Conservation (phyloP, 78 protist species). For the Emiliania huxleyi region DNA sequence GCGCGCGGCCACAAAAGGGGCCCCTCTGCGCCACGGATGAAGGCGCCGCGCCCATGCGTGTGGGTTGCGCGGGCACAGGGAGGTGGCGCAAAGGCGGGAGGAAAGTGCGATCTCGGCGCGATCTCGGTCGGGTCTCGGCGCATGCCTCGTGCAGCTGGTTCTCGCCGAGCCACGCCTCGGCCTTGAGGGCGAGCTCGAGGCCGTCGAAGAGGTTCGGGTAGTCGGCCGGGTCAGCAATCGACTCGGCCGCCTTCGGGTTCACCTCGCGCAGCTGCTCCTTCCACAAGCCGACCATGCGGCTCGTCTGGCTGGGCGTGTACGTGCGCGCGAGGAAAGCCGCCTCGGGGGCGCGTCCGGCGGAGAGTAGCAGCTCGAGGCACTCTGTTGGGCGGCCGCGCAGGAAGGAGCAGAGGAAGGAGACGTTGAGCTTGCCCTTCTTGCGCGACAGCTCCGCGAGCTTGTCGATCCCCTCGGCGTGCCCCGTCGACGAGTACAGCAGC, state of each 20-base stretch:
- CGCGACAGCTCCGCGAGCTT: too few species aligned
- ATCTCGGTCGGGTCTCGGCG: too few species aligned
- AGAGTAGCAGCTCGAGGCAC: constrained; percentile 63
- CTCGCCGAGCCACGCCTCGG: not conserved
- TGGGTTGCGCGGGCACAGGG: too few species aligned
- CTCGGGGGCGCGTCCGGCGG: constrained; percentile 75
- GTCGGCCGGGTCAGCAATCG: constrained; percentile 73
- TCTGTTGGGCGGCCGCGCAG: too few species aligned
- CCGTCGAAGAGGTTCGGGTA: constrained; percentile 80
- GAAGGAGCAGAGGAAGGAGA: too few species aligned
- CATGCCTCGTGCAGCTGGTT: not conserved
- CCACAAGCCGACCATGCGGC: constrained; percentile 19
- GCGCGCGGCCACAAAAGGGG: too few species aligned
- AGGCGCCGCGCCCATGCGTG: too few species aligned
- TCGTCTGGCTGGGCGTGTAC: constrained; percentile 50
- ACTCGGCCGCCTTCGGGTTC: constrained; percentile 23
- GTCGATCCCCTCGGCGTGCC: too few species aligned
- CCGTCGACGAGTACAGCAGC: constrained; percentile 75
- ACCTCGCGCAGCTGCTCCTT: not conserved
- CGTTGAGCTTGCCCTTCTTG: too few species aligned
- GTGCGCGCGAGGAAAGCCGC: constrained; percentile 93
- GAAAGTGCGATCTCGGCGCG: too few species aligned
- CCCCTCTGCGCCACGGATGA: too few species aligned
- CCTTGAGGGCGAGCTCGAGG: constrained; percentile 31
- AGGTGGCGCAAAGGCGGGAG: too few species aligned